phyloP scores from a whole-genome alignment of 768 basidiomycete species.

The Mycena latifolia region DNA sequence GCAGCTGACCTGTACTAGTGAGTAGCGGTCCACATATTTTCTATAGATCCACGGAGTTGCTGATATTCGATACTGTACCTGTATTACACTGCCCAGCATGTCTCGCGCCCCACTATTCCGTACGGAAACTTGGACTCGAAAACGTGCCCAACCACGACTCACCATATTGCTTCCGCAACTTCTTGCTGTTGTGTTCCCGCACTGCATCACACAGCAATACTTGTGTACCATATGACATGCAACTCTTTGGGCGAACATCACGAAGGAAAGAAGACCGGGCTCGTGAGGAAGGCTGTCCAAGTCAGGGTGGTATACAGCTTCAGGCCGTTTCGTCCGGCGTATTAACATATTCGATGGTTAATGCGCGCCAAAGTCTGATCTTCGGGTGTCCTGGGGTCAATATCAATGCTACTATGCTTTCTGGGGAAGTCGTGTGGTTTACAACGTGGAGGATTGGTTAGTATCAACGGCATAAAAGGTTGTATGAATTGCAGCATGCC shows the following conservation, averaged over 20 bases:
- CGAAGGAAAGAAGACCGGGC: conserved; percentile 3
- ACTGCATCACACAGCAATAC: background rate
- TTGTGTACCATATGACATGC: too few species aligned
- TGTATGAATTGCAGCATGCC: conserved; percentile 10
- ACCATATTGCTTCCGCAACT: background rate
- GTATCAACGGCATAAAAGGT: background rate
- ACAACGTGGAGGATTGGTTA: conserved; percentile 20
- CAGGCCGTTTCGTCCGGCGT: background rate
- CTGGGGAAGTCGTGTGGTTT: conserved; percentile 1
- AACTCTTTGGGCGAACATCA: too few species aligned
- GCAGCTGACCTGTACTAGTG: background rate
- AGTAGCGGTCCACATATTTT: background rate
- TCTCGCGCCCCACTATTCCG: too few species aligned
- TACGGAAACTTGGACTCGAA: too few species aligned
- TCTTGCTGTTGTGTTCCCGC: background rate
- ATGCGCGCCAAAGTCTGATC: background rate
- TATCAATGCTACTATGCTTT: too few species aligned
- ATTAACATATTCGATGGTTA: background rate
- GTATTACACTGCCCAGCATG: too few species aligned
- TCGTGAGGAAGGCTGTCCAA: background rate
- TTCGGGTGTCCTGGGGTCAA: background rate
- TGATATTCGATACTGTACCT: too few species aligned
- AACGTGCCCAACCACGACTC: background rate
- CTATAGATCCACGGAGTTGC: background rate
- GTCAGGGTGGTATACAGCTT: background rate